phyloP scores from a whole-genome alignment of 108 stramenopile species.

The Nannochloropsis oceanica region DNA sequence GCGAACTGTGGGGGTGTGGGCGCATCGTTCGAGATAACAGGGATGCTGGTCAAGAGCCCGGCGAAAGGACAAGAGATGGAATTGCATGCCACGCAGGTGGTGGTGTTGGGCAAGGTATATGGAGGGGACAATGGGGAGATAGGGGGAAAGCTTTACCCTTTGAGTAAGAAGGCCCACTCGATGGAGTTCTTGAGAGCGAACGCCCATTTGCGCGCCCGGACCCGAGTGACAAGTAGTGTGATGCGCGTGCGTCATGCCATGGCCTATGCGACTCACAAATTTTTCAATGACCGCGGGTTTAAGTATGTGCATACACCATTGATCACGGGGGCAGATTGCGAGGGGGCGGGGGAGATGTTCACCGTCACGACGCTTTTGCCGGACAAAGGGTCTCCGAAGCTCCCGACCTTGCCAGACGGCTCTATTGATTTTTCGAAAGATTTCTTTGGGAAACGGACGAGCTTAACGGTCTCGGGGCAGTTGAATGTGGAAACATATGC shows the following conservation, averaged over 20 bases:
- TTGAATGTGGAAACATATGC: constrained; percentile 80
- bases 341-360: constrained; percentile 91
- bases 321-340: constrained; percentile 69
- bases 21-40: constrained; percentile 45
- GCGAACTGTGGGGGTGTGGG: constrained; percentile 42
- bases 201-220: constrained; percentile 58
- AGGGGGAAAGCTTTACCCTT: constrained; percentile 19
- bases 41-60: constrained; percentile 42
- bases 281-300: constrained; percentile 62
- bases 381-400: neutral
- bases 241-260: constrained; percentile 64
- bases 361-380: constrained; percentile 50
- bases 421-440: constrained; percentile 50
- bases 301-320: constrained; percentile 64
- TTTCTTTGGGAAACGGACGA: constrained; percentile 54
- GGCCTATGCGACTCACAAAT: constrained; percentile 66
- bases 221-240: constrained; percentile 42
- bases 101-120: constrained; percentile 44
- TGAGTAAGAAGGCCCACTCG: constrained; percentile 47
- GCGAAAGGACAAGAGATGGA: constrained; percentile 53
- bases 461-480: constrained; percentile 79
- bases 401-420: constrained; percentile 13
- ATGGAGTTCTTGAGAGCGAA: constrained; percentile 53
- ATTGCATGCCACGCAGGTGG: constrained; percentile 42
- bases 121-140: constrained; percentile 23